Evolutionary conservation across 2,329 filamentous ascomycete species (phyloP), one percentile per base, ranked within the genome.

Genomic region (Aspergillus quadricinctus): DNA sequence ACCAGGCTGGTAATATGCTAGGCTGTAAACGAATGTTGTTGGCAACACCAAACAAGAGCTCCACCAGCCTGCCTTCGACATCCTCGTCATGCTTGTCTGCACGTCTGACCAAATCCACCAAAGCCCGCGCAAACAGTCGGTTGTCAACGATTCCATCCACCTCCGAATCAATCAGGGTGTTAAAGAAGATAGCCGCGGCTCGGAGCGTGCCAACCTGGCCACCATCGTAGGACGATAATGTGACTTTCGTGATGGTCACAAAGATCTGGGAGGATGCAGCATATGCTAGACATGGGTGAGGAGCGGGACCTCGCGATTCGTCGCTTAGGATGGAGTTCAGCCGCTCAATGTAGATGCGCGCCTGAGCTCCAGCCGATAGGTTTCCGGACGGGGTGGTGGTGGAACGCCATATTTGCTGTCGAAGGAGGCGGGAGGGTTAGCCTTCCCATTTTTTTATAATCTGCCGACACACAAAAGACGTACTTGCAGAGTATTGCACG

Each of bases 141-240:
- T 89, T 95, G 69, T 95, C 90, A 49, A 97, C 85, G 68, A 97
- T 95, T 37, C 92, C 91, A 70, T 97, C 94, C 75, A 97, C 92
- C 73, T 97, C 94, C 72, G 92, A 94, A 75, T 99, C 94, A 66
- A 97, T 90, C 61, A 99, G 82, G 17, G 91, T 92, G 56, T 90
- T 91, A 74, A 97, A 97, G 69, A 97, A 87, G 43, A 88, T 80
- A 40, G 96, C 88, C 27, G 90, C 89, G 68, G 93, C 89, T 62
- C 88, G 87, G 64, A 97, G 88, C 68, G 97, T 88, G 69, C 85
- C 31, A 37, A 37, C 14, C 31, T 37, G 31, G 31, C 31, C 88
- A 66, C 95, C 89, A 72, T 96, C 89, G 71, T 90, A 88, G 31
- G 89, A 92, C 0, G 88, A 88, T 2, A 90, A 86, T 2, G 92